A percentile compares a stretch with the other conserved stretches of the same genome.
Evolutionary conservation across 129 eudicot genomes (phyloP).

Genomic region (Flaveria brownii): DNA sequence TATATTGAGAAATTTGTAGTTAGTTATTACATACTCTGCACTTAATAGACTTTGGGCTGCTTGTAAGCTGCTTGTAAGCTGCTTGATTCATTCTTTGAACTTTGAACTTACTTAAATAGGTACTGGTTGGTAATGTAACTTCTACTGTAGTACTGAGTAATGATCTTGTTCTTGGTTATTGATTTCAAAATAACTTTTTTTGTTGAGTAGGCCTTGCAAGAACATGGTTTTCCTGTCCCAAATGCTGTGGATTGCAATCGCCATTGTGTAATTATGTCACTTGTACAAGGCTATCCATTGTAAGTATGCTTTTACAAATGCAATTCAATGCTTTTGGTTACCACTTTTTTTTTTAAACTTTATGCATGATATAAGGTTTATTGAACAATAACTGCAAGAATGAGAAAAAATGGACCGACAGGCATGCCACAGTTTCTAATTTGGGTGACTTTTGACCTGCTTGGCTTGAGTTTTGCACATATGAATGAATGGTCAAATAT

Average conservation of each 20-base stretch:
- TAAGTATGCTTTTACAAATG: constrained; percentile 40
- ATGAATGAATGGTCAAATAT: background rate
- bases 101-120: background rate
- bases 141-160: background rate
- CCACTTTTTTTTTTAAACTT: background rate
- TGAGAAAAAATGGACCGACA: background rate
- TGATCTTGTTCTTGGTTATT: constrained; percentile 3
- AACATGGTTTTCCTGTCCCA: constrained; percentile 94
- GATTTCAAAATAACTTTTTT: background rate
- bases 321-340: background rate
- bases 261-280: constrained; percentile 94
- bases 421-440: background rate
- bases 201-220: constrained; percentile 74
- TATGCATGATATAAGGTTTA: background rate
- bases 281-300: constrained; percentile 95
- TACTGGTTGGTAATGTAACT: background rate
- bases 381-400: background rate
- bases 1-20: too few relatives aligned
- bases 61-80: too few relatives aligned
- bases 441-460: too few relatives aligned
- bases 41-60: too few relatives aligned
- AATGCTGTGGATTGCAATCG: constrained; percentile 93
- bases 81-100: too few relatives aligned
- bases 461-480: background rate
- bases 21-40: background rate